phyloP scores from a whole-genome alignment of 371 early-diverging fungal genomes.

The Choanephora cucurbitarum region DNA sequence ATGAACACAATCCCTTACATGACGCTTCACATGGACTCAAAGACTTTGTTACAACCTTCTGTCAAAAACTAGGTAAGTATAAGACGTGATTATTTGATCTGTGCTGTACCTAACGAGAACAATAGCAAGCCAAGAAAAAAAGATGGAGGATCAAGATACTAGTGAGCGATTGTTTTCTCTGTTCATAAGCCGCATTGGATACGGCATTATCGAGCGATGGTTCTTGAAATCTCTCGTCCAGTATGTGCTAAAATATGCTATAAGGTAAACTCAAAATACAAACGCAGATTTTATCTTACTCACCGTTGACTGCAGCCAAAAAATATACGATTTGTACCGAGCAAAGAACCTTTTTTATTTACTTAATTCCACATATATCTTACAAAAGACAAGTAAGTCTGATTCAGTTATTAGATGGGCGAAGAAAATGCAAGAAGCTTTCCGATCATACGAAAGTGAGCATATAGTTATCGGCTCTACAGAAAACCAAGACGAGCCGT shows the following conservation, averaged over 20 bases:
- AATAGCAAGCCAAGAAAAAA: background rate
- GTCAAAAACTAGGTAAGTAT: background rate
- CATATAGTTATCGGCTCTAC: background rate
- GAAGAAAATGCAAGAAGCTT: background rate
- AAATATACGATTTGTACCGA: background rate
- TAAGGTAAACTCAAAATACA: constrained; percentile 5
- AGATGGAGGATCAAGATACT: background rate
- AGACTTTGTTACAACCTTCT: background rate
- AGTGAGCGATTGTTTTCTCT: background rate
- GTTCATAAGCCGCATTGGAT: constrained; percentile 2
- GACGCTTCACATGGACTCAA: background rate
- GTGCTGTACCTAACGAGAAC: background rate
- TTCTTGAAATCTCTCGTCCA: constrained; percentile 1
- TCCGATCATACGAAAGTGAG: background rate
- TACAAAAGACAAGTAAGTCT: background rate
- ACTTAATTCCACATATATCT: background rate
- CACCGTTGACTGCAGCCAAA: background rate
- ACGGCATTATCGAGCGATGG: constrained; percentile 1
- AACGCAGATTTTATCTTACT: background rate
- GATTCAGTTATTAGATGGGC: background rate
- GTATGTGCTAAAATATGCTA: background rate
- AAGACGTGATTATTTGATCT: background rate
- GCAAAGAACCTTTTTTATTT: background rate
- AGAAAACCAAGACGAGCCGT: too few species aligned
- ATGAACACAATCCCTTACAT: constrained; percentile 5